A percentile compares a stretch with the other conserved stretches of the same genome.
Conservation (phyloP, 1,284 basidiomycete genomes). For the Agroathelia rolfsii region DNA sequence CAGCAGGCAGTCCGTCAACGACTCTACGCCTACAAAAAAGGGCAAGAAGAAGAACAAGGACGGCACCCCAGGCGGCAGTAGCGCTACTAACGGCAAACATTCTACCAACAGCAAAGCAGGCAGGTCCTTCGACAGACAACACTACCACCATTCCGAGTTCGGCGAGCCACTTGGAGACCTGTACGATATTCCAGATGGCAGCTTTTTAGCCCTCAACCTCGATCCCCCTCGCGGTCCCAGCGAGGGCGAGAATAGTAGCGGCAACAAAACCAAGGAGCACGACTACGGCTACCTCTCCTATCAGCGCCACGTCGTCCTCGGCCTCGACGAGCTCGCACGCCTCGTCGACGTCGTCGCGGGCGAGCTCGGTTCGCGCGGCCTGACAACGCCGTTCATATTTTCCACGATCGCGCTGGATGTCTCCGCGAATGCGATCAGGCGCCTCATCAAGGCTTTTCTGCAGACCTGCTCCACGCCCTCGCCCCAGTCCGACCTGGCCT, state of each 20-base stretch:
- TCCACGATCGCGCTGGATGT: slow-evolving; percentile 80
- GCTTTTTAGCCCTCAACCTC: slow-evolving; percentile 51
- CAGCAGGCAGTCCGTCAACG: slow-evolving; percentile 32
- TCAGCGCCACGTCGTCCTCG: slow-evolving; percentile 63
- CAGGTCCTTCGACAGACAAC: slow-evolving; percentile 18
- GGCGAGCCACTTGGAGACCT: too few relatives aligned
- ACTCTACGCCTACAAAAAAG: slow-evolving; percentile 26
- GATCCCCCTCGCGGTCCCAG: slow-evolving; percentile 31
- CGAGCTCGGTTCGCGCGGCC: slow-evolving; percentile 65
- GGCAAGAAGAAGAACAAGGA: slow-evolving; percentile 46
- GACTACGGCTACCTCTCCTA: slow-evolving; percentile 70
- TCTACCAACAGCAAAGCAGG: slow-evolving; percentile 24
- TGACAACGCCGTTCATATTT: slow-evolving; percentile 85
- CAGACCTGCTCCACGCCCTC: slow-evolving; percentile 38
- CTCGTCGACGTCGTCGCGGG: slow-evolving; percentile 63
- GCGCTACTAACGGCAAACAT: too few relatives aligned
- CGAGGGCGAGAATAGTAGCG: slow-evolving; percentile 18
- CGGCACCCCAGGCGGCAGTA: too few relatives aligned
- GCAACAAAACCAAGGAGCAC: slow-evolving; percentile 24
- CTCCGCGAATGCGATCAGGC: slow-evolving; percentile 56
- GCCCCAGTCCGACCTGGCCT: slow-evolving; percentile 42
- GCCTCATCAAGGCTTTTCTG: slow-evolving; percentile 71
- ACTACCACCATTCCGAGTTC: slow-evolving; percentile 23
- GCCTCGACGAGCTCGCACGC: slow-evolving; percentile 61
- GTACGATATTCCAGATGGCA: slow-evolving; percentile 57